A percentile compares a stretch with the other conserved stretches of the same genome.
phyloP scores from a whole-genome alignment of 2,329 filamentous ascomycete species.

The Gyromitra esculenta region DNA sequence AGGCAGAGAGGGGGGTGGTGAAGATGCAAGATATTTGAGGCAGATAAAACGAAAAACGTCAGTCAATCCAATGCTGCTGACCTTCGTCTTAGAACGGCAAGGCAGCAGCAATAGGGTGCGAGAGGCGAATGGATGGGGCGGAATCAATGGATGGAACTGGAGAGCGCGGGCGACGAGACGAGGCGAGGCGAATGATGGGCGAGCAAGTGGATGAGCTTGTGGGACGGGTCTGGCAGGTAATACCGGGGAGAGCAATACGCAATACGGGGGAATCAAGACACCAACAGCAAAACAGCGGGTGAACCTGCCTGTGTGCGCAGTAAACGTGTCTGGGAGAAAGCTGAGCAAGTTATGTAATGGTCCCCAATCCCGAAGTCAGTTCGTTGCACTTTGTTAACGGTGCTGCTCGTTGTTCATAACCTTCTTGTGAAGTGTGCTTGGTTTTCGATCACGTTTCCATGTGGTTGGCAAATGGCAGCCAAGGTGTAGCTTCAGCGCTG shows the following conservation, averaged over 20 bases:
- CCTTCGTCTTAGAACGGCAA: constrained; percentile 25
- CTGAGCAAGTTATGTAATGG: constrained; percentile 42
- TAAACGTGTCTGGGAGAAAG: constrained; percentile 39
- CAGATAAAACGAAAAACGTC: constrained; percentile 47
- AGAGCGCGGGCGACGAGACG: constrained; percentile 25
- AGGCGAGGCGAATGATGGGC: constrained; percentile 39
- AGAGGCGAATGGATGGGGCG: constrained; percentile 20
- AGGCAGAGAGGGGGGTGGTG: constrained; percentile 29
- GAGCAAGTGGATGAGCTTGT: constrained; percentile 44
- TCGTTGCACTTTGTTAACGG: constrained; percentile 15
- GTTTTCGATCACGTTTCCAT: constrained; percentile 48
- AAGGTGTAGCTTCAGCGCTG: constrained; percentile 28
- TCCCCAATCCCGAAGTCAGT: constrained; percentile 22
- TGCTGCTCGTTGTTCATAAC: constrained; percentile 24
- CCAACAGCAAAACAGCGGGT: constrained; percentile 28
- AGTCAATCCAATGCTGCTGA: constrained; percentile 23
- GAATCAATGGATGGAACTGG: constrained; percentile 24
- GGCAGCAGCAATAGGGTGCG: constrained; percentile 15
- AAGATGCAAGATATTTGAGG: constrained; percentile 44
- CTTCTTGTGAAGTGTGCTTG: constrained; percentile 23
- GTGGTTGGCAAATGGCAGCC: constrained; percentile 48
- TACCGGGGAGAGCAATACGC: constrained; percentile 34
- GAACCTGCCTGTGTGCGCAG: constrained; percentile 28
- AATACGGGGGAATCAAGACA: constrained; percentile 24
- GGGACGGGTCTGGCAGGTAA: constrained; percentile 36